Evolutionary conservation across 371 early-diverging fungal species (phyloP).

Genomic region (Mucor piriformis): DNA sequence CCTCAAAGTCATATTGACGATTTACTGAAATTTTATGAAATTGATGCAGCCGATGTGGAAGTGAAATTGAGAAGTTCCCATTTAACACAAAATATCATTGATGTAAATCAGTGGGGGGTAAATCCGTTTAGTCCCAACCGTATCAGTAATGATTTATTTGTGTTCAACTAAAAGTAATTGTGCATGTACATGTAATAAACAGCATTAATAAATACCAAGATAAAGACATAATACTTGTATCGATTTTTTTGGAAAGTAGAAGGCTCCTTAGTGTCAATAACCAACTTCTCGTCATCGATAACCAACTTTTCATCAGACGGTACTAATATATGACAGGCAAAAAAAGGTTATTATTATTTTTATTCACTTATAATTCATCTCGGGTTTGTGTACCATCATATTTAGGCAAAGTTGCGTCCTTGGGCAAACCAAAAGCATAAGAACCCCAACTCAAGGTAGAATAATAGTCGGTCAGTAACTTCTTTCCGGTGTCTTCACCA

Average conservation of each 20-base stretch:
- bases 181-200: neutral
- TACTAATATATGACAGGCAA: neutral
- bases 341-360: neutral
- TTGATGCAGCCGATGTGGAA: constrained; percentile 39
- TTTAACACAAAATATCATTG: constrained; percentile 23
- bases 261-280: too few relatives aligned
- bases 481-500: constrained; percentile 28
- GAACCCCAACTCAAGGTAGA: constrained; percentile 33
- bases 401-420: constrained; percentile 18
- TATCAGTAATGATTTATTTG: neutral
- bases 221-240: neutral
- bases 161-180: neutral
- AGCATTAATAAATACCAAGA: neutral
- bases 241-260: too few relatives aligned
- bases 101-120: constrained; percentile 20
- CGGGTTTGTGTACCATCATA: constrained; percentile 3
- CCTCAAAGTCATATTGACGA: constrained; percentile 15
- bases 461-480: constrained; percentile 25
- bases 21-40: constrained; percentile 41
- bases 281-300: too few relatives aligned
- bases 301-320: too few relatives aligned
- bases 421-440: constrained; percentile 33
- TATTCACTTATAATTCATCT: constrained; percentile 1
- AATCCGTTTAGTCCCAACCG: constrained; percentile 29
- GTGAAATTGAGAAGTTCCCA: constrained; percentile 14